Base-by-base conservation (phyloP, 306 rosid genomes). In the Prunus fruticosa region DNA sequence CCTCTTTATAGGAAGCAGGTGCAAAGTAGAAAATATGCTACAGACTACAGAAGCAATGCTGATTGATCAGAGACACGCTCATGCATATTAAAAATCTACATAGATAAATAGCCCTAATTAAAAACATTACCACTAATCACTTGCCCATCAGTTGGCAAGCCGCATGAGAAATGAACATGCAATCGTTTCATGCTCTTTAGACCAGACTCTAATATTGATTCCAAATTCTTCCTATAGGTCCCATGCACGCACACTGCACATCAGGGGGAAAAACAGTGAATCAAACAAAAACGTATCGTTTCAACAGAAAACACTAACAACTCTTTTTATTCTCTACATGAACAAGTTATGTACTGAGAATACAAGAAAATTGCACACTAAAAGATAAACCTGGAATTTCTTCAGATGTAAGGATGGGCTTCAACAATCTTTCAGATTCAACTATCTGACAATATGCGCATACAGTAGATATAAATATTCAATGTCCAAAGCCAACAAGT, bases 191-290 rank as follows among this genome's bases (percentile, higher is more conserved):
- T 92, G 75, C 91, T 82, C 83, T 92, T 90, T 50, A 95, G 82
- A 82, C 98, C 97, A 43, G 96, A 90, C 71, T 72, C 84, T 67
- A 92, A 79, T 82, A 95, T 95, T 20, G 92, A 88, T 51, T 90
- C 91, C 87, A 92, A 79, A 84, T 92, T 89, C 78, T 72, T 89
- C 83, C 74, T 84, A 73, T 92, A 95, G 61, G 98, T 90, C 23
- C 97, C 97, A 76, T 95, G 98, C 56, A 92, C 96, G 41, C 97
- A 95, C 45, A 95, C 98, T 95, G 92, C 87, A 85, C 43, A 63
- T 46, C 57, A 54, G 60, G 51, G 66, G 66, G 75, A 43, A 53
- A 67, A 72, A 14, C 73, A 65, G 51, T 54, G 28, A 71, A 58
- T 28, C 70, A 68, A 61, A 69, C 30, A 58, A 50, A 84, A 30